These are phyloP conservation scores for Diaporthe vaccinii DNA, from an alignment of 2,329 filamentous ascomycete species.

Conservation along the genomic window DNA sequence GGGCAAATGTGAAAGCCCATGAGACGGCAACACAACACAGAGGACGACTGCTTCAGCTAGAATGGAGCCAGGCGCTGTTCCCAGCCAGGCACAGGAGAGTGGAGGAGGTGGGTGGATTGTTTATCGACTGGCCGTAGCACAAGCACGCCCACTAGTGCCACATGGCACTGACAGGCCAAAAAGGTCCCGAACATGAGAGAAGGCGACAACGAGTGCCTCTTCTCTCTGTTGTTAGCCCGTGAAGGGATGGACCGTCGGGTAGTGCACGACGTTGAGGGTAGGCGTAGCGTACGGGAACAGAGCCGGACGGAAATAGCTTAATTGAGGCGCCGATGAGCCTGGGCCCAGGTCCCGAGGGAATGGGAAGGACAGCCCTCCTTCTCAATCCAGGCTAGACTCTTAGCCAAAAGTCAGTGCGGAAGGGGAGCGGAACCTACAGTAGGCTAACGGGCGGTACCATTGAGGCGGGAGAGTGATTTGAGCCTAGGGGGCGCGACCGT, in stretches of 20 bases:
- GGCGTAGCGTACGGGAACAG: conserved; percentile 12
- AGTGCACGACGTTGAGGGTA: conserved; percentile 33
- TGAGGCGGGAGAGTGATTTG: conserved; percentile 27
- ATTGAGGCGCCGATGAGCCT: conserved; percentile 29
- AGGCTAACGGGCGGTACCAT: conserved; percentile 35
- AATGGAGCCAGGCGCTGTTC: conserved; percentile 23
- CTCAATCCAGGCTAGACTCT: conserved; percentile 1
- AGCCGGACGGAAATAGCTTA: conserved; percentile 28
- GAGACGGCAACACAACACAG: neutral
- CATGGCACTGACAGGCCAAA: conserved; percentile 28
- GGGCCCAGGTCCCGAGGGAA: conserved; percentile 32
- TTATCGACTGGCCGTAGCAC: conserved; percentile 26
- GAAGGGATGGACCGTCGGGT: conserved; percentile 25
- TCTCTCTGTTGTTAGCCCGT: neutral
- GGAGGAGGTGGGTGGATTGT: conserved; percentile 11
- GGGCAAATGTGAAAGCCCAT: too few relatives aligned
- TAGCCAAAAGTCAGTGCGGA: conserved; percentile 31
- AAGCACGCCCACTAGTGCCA: conserved; percentile 8
- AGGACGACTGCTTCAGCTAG: conserved; percentile 9
- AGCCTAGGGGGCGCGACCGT: neutral
- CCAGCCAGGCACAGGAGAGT: conserved; percentile 7
- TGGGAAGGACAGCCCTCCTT: conserved; percentile 27
- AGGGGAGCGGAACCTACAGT: conserved; percentile 23
- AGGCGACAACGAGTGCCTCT: neutral
- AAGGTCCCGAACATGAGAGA: conserved; percentile 33